Evolutionary conservation across 805 yeast species (phyloP).

Genomic region (Metschnikowia reukaufii): DNA sequence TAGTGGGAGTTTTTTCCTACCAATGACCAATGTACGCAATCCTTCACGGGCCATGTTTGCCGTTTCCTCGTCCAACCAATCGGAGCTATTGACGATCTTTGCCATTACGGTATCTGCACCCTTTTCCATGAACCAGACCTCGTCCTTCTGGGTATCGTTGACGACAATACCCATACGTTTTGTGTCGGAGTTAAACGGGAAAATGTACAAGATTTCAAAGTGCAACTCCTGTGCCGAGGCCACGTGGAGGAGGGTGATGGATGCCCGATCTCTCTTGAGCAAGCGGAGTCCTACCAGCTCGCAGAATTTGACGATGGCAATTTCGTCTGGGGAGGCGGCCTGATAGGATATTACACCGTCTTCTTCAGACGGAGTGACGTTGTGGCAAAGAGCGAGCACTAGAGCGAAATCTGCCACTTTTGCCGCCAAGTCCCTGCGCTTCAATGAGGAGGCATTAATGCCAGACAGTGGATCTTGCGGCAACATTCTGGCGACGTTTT

Average conservation of each 20-base stretch:
- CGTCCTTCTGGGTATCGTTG: slow-evolving; percentile 59
- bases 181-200: slow-evolving; percentile 94
- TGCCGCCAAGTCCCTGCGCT: slow-evolving; percentile 67
- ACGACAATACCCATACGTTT: slow-evolving; percentile 95
- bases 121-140: slow-evolving; percentile 81
- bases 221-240: slow-evolving; percentile 50
- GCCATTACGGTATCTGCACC: slow-evolving; percentile 98
- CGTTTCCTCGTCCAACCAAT: slow-evolving; percentile 98
- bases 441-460: slow-evolving; percentile 24
- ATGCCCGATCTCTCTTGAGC: slow-evolving; percentile 76
- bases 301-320: slow-evolving; percentile 93
- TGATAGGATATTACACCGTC: slow-evolving; percentile 61
- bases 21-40: slow-evolving; percentile 88
- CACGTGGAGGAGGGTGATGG: slow-evolving; percentile 66
- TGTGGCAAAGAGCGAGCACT: slow-evolving; percentile 92
- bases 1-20: slow-evolving; percentile 66
- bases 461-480: slow-evolving; percentile 8
- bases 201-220: slow-evolving; percentile 73
- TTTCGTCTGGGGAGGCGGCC: slow-evolving; percentile 98
- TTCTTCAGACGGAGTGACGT: slow-evolving; percentile 86
- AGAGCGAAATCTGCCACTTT: slow-evolving; percentile 78
- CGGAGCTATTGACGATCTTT: slow-evolving; percentile 76
- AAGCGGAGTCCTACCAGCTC: slow-evolving; percentile 81
- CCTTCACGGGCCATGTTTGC: slow-evolving; percentile 99
- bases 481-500: slow-evolving; percentile 47